Percentiles rank a stretch among this genome's conserved stretches.
Evolutionary conservation across 192 early-diverging fungal genomes (phyloP).

Genomic region (Umbelopsis ramanniana): DNA sequence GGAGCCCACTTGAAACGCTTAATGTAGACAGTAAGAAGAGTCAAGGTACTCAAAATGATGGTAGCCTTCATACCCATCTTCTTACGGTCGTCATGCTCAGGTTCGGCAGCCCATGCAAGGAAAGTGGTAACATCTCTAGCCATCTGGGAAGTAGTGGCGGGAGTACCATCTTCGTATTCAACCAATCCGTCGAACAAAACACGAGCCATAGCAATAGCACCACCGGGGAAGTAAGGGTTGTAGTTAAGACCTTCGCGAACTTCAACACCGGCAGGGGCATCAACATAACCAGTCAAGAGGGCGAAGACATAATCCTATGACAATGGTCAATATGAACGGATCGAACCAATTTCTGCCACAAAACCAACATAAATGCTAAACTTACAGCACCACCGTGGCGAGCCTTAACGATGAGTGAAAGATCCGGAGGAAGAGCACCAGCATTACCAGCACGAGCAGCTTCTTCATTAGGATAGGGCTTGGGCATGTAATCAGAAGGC

Average conservation of each 20-base stretch:
- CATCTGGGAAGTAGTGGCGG: slow-evolving; percentile 94
- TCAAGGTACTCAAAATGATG: slow-evolving; percentile 69
- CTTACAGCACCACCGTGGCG: slow-evolving; percentile 89
- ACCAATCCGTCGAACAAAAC: slow-evolving; percentile 92
- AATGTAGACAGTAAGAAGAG: slow-evolving; percentile 81
- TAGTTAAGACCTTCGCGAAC: slow-evolving; percentile 96
- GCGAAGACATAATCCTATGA: slow-evolving; percentile 91
- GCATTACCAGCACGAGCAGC: slow-evolving; percentile 95
- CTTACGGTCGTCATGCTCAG: slow-evolving; percentile 96
- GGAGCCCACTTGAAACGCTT: slow-evolving; percentile 94
- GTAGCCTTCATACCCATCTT: slow-evolving; percentile 93
- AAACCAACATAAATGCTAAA: neutral
- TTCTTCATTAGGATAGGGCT: slow-evolving; percentile 96
- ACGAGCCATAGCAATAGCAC: slow-evolving; percentile 96
- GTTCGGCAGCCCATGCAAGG: slow-evolving; percentile 95
- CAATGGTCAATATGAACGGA: neutral
- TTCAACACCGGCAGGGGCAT: slow-evolving; percentile 91
- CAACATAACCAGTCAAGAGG: slow-evolving; percentile 92
- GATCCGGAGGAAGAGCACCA: slow-evolving; percentile 94
- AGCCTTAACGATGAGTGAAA: slow-evolving; percentile 92
- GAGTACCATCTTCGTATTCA: slow-evolving; percentile 97
- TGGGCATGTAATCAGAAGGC: slow-evolving; percentile 89
- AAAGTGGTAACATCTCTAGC: slow-evolving; percentile 96
- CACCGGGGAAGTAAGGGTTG: slow-evolving; percentile 99
- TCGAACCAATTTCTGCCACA: neutral